These are phyloP conservation scores for Nadsonia starkeyi-henricii DNA, from an alignment of 1,139 yeast species.

Conservation along the genomic window DNA sequence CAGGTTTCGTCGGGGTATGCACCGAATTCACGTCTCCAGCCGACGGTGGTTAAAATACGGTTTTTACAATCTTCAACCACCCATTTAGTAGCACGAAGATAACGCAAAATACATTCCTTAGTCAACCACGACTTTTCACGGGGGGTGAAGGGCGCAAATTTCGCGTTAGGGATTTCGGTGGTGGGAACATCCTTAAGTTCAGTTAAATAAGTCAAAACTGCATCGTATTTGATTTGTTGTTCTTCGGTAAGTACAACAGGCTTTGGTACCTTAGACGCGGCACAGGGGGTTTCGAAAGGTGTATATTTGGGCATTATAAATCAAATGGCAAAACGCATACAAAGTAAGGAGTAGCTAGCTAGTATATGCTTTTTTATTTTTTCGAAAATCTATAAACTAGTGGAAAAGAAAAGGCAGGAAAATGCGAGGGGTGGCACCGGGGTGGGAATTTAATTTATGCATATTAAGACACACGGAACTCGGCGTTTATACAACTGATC, in stretches of 20 bases:
- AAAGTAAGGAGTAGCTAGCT: too few relatives aligned
- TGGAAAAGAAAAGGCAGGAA: too few relatives aligned
- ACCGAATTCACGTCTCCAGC: constrained; percentile 92
- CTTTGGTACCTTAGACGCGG: constrained; percentile 35
- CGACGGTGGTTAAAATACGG: constrained; percentile 59
- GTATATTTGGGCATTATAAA: constrained; percentile 13
- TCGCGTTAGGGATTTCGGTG: constrained; percentile 23
- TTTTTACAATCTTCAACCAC: constrained; percentile 51
- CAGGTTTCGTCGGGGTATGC: constrained; percentile 47
- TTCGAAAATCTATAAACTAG: too few relatives aligned
- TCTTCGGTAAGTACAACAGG: constrained; percentile 35
- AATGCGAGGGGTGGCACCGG: too few relatives aligned
- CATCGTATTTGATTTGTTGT: constrained; percentile 43
- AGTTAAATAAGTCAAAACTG: constrained; percentile 46
- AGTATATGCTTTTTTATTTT: too few relatives aligned
- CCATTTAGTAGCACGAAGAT: constrained; percentile 89
- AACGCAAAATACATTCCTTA: constrained; percentile 74
- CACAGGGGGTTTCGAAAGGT: constrained; percentile 18
- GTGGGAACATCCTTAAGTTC: constrained; percentile 30
- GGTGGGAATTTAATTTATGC: too few relatives aligned
- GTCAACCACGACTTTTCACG: constrained; percentile 84
- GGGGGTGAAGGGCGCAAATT: constrained; percentile 30
- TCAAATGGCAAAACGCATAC: neutral
- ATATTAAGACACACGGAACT: too few relatives aligned
- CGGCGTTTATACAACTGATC: too few relatives aligned